Conservation (phyloP, 768 basidiomycete genomes). For the Pulveroboletus sp. region DNA sequence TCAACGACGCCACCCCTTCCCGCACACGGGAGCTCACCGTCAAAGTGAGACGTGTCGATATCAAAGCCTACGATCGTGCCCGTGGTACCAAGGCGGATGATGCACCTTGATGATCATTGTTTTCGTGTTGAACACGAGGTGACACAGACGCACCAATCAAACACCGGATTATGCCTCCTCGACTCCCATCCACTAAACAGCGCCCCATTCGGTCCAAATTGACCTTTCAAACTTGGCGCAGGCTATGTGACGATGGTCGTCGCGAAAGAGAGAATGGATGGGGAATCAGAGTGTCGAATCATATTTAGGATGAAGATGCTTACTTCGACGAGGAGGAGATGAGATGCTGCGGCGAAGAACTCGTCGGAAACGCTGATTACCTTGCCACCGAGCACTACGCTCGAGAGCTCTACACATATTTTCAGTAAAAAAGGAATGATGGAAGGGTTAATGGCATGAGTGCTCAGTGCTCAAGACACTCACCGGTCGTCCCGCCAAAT, state of each 20-base stretch:
- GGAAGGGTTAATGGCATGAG: background rate
- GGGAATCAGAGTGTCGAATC: background rate
- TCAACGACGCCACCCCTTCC: background rate
- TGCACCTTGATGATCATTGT: constrained; percentile 56
- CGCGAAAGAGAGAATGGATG: background rate
- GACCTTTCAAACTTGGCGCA: constrained; percentile 85
- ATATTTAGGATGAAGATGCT: constrained; percentile 11
- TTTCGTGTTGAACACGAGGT: no score
- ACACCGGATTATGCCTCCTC: constrained; percentile 78
- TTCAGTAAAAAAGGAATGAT: background rate
- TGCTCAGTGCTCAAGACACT: background rate
- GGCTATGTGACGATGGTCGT: constrained; percentile 45
- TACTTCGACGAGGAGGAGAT: constrained; percentile 81
- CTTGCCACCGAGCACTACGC: constrained; percentile 73
- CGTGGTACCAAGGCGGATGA: constrained; percentile 79
- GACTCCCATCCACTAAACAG: constrained; percentile 94
- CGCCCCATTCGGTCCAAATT: constrained; percentile 94
- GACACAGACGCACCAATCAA: constrained; percentile 67
- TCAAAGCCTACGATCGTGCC: constrained; percentile 79
- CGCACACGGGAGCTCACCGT: constrained; percentile 44
- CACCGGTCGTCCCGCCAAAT: constrained; percentile 53
- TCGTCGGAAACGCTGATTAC: constrained; percentile 84
- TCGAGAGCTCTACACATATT: constrained; percentile 69
- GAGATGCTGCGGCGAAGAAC: constrained; percentile 86
- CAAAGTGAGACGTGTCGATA: constrained; percentile 93